phyloP scores from a whole-genome alignment of 441 rosid genomes.

The Sinapis alba region DNA sequence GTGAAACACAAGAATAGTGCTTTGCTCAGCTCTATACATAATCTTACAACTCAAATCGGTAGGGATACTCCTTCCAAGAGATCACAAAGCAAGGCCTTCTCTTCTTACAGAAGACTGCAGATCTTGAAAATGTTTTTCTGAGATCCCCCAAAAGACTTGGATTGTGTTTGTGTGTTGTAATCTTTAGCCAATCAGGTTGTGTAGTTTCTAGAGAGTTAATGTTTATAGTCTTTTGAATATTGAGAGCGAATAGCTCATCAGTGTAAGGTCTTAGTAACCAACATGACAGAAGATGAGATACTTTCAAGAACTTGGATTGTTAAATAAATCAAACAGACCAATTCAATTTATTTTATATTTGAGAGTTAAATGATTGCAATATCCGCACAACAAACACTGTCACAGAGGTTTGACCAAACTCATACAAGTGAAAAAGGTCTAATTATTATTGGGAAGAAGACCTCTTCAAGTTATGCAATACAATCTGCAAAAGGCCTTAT shows the following conservation, averaged over 20 bases:
- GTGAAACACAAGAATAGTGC: conserved; percentile 36
- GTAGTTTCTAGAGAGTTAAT: background rate
- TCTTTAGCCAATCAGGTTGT: background rate
- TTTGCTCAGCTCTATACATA: background rate
- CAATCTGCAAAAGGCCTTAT: background rate
- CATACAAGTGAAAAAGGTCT: background rate
- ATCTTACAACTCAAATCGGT: background rate
- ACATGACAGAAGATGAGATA: background rate
- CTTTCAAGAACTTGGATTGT: background rate
- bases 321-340: background rate
- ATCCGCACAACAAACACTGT: background rate
- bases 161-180: background rate
- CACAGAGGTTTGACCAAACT: background rate
- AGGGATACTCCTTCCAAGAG: background rate
- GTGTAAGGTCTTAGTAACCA: background rate
- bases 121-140: background rate
- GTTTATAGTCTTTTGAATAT: background rate
- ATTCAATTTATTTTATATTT: background rate
- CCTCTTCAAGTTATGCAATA: background rate
- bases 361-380: background rate
- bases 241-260: background rate
- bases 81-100: background rate
- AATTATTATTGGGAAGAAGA: background rate
- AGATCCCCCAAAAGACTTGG: background rate
- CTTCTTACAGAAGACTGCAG: background rate